Base-by-base conservation (phyloP, 1,284 basidiomycete species). In the Jaminaea rosea region DNA sequence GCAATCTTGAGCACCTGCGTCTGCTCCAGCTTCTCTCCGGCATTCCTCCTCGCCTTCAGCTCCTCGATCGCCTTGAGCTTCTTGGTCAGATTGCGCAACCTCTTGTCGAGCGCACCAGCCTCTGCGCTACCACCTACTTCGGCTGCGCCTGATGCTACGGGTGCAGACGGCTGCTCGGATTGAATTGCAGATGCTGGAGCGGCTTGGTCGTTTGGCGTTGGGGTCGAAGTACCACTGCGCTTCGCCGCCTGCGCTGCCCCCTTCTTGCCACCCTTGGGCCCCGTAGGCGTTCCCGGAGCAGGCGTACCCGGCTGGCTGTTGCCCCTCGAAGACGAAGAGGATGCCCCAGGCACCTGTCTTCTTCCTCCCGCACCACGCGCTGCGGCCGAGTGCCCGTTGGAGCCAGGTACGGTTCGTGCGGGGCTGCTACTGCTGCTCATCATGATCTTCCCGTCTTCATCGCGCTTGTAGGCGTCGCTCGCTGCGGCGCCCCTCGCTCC, bases 1-100 rank as follows among this genome's bases (percentile, higher is more conserved):
- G 91, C 88, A 64, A 96, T 93, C 81, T 97, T 97, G 80, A 87
- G 87, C 62, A 93, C 75, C 77, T 97, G 92, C 23, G 91, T 96
- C 55, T 84, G 85, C 76, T 96, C 92, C 39, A 96, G 79, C 52
- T 84, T 81, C 74, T 96, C 91, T 1, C 92, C 92, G 44, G 85
- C 82, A 66, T 82, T 84, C 24, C 83, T 80, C 76, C 89, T 88
- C 66, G 88, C 86, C 78, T 94, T 94, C 50, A 96, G 81, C 68
- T 96, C 91, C 29, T 93, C 88, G 63, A 94, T 94, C 11, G 89
- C 91, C 75, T 93, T 60, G 53, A 88, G 87, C 84, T 94, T 93
- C 81, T 96, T 96, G 71, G 82, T 89, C 72, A 96, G 68, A 74
- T 93, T 94, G 62, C 92, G 79, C 72, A 75, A 59, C 63, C 75